phyloP scores from a whole-genome alignment of 176 grass and related monocot genomes.

The Poa pratensis region DNA sequence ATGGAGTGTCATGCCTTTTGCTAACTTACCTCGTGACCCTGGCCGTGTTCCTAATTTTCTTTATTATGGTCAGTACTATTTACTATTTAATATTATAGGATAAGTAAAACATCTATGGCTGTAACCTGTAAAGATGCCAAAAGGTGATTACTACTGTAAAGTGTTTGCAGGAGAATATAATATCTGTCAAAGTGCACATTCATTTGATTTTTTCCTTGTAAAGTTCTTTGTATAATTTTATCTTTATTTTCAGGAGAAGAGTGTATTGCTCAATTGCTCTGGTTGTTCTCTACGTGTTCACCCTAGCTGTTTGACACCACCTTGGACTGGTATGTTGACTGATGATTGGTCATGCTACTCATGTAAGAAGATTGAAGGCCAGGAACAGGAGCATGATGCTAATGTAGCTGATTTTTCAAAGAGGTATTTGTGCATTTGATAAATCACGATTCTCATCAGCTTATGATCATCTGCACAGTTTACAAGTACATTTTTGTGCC shows the following conservation, averaged over 20 bases:
- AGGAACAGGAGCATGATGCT: constrained; percentile 71
- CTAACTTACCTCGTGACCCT: neutral
- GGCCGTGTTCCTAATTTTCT: constrained; percentile 22
- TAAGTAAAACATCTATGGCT: neutral
- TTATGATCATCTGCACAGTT: constrained; percentile 28
- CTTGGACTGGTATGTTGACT: constrained; percentile 78
- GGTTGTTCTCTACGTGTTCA: constrained; percentile 90
- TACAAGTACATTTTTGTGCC: constrained; percentile 40
- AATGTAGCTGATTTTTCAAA: constrained; percentile 84
- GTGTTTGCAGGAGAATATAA: constrained; percentile 36
- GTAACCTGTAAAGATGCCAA: neutral
- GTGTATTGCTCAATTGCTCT: constrained; percentile 89
- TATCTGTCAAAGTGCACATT: neutral
- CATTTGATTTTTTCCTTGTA: constrained; percentile 16
- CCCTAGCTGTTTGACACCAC: constrained; percentile 84
- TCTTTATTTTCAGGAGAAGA: constrained; percentile 73
- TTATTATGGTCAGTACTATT: constrained; percentile 7
- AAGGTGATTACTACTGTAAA: constrained; percentile 4
- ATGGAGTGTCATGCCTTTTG: constrained; percentile 13
- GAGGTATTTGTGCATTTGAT: constrained; percentile 58
- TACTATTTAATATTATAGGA: constrained; percentile 5
- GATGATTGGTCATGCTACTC: constrained; percentile 97
- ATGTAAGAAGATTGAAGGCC: constrained; percentile 77
- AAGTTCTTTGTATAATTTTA: constrained; percentile 28
- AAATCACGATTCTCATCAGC: constrained; percentile 28